phyloP scores from a whole-genome alignment of 2,329 filamentous ascomycete species.

The Tolypocladium tundrense region DNA sequence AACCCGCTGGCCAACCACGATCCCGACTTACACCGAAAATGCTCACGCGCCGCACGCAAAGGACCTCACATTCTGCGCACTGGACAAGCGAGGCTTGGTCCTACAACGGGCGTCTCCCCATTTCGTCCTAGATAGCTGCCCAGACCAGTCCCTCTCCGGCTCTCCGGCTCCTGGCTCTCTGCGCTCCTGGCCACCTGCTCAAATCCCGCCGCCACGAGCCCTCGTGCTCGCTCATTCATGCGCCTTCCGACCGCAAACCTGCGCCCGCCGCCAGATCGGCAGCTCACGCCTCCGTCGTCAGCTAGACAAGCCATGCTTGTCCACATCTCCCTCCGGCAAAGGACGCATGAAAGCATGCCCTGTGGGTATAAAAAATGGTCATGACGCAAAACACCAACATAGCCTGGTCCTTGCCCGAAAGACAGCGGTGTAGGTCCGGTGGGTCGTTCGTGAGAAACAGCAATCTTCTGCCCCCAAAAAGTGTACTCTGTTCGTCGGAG shows the following conservation, averaged over 20 bases:
- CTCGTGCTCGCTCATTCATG: neutral
- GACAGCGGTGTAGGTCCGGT: neutral
- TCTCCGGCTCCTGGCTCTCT: neutral
- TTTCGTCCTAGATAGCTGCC: neutral
- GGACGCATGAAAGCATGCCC: neutral
- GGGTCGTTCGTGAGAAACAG: neutral
- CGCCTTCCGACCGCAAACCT: neutral
- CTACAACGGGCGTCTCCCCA: neutral
- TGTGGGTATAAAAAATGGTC: slow-evolving; percentile 1
- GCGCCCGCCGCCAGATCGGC: neutral
- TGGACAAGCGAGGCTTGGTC: neutral
- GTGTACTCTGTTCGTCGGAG: neutral
- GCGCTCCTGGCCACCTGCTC: neutral
- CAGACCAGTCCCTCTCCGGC: neutral
- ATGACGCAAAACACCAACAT: neutral
- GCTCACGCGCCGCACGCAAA: neutral
- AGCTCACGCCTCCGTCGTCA: neutral
- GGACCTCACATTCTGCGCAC: neutral
- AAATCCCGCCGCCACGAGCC: neutral
- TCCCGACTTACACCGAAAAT: slow-evolving; percentile 8
- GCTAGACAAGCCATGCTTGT: neutral
- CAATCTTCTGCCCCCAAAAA: neutral
- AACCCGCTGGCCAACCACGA: slow-evolving; percentile 5
- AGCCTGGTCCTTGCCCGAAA: neutral
- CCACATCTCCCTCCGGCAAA: neutral